phyloP scores from a whole-genome alignment of 225 moss, liverwort and hornwort genomes.

The Thuidium tamariscinum region DNA sequence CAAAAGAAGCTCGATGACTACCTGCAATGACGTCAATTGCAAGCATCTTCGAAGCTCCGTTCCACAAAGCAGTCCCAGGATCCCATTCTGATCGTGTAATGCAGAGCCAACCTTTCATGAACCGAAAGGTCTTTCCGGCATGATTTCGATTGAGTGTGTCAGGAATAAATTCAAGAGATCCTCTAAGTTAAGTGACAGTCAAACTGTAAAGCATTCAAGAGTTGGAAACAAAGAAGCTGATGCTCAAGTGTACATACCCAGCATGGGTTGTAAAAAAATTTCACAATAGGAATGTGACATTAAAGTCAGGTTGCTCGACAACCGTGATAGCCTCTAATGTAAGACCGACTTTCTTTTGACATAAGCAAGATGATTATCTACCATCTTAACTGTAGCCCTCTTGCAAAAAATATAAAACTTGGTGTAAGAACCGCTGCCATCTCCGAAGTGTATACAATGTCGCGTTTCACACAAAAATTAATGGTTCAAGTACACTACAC shows the following conservation, averaged over 20 bases:
- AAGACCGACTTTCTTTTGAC: neutral
- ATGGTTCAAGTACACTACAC: neutral
- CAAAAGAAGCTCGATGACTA: neutral
- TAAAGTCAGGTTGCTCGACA: neutral
- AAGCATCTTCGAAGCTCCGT: neutral
- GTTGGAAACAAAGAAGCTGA: neutral
- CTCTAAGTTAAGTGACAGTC: neutral
- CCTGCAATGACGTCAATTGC: neutral
- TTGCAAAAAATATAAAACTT: neutral
- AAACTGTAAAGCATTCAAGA: neutral
- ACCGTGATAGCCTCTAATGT: neutral
- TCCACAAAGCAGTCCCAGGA: neutral
- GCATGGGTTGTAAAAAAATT: slow-evolving; percentile 2
- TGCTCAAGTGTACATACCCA: neutral
- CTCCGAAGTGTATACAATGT: neutral
- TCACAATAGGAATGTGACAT: neutral
- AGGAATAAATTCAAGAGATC: neutral
- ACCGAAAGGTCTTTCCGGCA: neutral
- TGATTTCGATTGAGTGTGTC: neutral
- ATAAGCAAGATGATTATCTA: neutral
- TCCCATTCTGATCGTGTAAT: neutral
- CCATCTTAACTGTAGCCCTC: neutral
- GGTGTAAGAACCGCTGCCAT: neutral
- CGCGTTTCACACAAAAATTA: neutral
- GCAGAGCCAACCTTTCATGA: neutral